Evolutionary conservation across 2,329 filamentous ascomycete genomes (phyloP).

Genomic region (Sarocladium kiliense): DNA sequence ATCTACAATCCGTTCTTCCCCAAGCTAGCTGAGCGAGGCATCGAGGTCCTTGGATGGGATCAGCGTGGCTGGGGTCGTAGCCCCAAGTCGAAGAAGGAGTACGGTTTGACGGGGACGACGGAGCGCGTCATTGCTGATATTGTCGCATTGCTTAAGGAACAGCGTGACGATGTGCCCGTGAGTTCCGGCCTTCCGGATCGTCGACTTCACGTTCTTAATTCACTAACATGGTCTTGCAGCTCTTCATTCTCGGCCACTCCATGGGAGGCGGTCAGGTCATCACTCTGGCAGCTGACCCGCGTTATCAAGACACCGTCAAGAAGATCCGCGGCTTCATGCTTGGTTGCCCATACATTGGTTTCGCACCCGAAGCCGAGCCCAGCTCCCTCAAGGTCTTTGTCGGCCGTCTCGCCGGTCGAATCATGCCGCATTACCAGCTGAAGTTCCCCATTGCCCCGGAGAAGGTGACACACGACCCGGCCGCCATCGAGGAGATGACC

Average conservation of each 20-base stretch:
- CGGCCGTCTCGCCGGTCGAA: conserved; percentile 61
- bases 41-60: conserved; percentile 74
- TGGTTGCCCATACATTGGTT: conserved; percentile 73
- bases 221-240: conserved; percentile 39
- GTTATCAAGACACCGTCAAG: conserved; percentile 48
- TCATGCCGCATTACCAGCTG: conserved; percentile 65
- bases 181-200: not conserved
- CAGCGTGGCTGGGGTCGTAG: conserved; percentile 86
- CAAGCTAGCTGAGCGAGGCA: conserved; percentile 61
- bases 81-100: conserved; percentile 54
- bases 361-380: conserved; percentile 62
- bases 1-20: conserved; percentile 73
- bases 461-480: conserved; percentile 63
- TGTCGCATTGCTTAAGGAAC: conserved; percentile 63
- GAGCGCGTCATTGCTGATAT: conserved; percentile 70
- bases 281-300: conserved; percentile 47
- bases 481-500: conserved; percentile 52
- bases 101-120: conserved; percentile 71
- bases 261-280: conserved; percentile 84
- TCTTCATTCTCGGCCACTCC: conserved; percentile 85
- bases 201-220: not conserved
- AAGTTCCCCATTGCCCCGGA: conserved; percentile 58
- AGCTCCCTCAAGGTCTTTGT: conserved; percentile 55
- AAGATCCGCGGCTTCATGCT: conserved; percentile 69
- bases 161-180: conserved; percentile 37